Conservation (phyloP, 495 filamentous ascomycete genomes). For the Hypoxylon crocopeplum region DNA sequence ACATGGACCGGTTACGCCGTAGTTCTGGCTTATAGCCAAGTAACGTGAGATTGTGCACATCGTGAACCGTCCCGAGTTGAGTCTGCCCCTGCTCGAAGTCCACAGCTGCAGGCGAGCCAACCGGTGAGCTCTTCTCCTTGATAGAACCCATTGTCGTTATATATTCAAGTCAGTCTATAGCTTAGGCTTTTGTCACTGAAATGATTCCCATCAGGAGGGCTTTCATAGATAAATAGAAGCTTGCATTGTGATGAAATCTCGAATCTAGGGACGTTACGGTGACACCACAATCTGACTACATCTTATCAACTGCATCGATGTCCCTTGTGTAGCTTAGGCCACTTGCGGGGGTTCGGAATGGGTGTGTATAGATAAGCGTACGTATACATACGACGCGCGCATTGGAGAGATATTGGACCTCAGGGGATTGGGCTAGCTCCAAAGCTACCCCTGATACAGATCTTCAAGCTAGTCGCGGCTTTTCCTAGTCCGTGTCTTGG, state of each 20-base stretch:
- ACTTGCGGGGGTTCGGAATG: slow-evolving; percentile 29
- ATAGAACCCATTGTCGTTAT: slow-evolving; percentile 22
- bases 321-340: slow-evolving; percentile 4
- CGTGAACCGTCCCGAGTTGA: slow-evolving; percentile 44
- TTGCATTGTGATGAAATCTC: slow-evolving; percentile 1
- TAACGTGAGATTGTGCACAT: slow-evolving; percentile 60
- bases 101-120: not conserved
- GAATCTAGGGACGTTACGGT: slow-evolving; percentile 1
- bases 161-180: not conserved
- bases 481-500: slow-evolving; percentile 14
- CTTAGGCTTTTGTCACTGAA: not conserved
- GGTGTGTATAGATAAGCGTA: slow-evolving; percentile 28
- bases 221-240: not conserved
- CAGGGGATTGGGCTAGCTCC: slow-evolving; percentile 1
- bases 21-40: slow-evolving; percentile 69
- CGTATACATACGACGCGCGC: not conserved
- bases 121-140: slow-evolving; percentile 18
- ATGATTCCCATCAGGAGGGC: not conserved
- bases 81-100: slow-evolving; percentile 31
- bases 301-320: slow-evolving; percentile 1
- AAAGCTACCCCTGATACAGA: slow-evolving; percentile 15
- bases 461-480: slow-evolving; percentile 13
- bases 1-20: slow-evolving; percentile 57
- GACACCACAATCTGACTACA: not conserved
- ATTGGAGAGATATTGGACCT: slow-evolving; percentile 6